Conservation (phyloP, 805 yeast species). For the Spathaspora passalidarum region DNA sequence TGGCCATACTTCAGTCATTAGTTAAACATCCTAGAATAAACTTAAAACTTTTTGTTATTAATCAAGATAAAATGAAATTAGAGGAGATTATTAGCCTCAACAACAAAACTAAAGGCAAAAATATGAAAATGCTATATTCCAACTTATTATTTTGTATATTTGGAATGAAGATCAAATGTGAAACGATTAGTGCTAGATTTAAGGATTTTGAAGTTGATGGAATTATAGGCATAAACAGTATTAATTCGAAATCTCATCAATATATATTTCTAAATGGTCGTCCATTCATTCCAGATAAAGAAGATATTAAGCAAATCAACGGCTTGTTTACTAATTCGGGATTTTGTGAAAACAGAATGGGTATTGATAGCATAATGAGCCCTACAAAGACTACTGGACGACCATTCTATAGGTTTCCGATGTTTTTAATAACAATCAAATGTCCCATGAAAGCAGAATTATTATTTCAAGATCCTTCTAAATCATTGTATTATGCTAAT, state of each 20-base stretch:
- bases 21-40: slow-evolving; percentile 17
- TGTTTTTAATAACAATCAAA: slow-evolving; percentile 31
- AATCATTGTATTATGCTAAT: slow-evolving; percentile 1
- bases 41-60: slow-evolving; percentile 2
- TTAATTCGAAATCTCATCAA: slow-evolving; percentile 39
- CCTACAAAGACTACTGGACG: slow-evolving; percentile 14
- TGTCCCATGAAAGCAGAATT: slow-evolving; percentile 30
- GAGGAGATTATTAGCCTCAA: slow-evolving; percentile 3
- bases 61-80: slow-evolving; percentile 6
- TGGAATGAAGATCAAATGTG: slow-evolving; percentile 14
- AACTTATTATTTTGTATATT: slow-evolving; percentile 4
- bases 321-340: slow-evolving; percentile 19
- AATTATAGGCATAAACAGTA: slow-evolving; percentile 34
- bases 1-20: slow-evolving; percentile 24
- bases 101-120: not conserved
- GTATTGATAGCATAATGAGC: not conserved
- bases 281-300: slow-evolving; percentile 13
- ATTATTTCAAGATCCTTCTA: slow-evolving; percentile 30
- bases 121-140: not conserved
- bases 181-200: slow-evolving; percentile 22
- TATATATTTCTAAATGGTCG: slow-evolving; percentile 45
- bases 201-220: slow-evolving; percentile 30
- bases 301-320: slow-evolving; percentile 18
- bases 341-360: slow-evolving; percentile 11
- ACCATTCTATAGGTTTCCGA: slow-evolving; percentile 35